Base-by-base conservation (phyloP, 148 eudicot genomes). In the Arbutus unedo region DNA sequence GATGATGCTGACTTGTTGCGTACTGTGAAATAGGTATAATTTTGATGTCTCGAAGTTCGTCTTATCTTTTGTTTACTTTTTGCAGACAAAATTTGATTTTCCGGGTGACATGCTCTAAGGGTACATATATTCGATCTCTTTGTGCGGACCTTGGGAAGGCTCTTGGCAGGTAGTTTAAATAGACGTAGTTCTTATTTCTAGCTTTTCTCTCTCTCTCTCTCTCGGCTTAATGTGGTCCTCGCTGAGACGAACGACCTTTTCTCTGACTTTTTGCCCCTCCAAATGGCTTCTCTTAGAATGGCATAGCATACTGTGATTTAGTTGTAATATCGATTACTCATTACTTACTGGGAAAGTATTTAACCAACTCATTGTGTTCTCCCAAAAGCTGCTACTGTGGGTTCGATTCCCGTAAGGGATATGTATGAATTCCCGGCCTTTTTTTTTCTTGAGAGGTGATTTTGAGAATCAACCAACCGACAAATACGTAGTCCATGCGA, bases 71-170 rank as follows among this genome's bases (percentile, higher is more conserved):
- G 16, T 49, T n/a, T 23, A 5, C 44, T 23, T 25, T 48, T 23
- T 83, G 88, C 92, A 94, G 98, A 85, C 98, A 97, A 87, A 97
- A 97, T 86, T 88, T 97, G 83, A 90, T 97, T 53, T 97, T 97
- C 82, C 87, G 96, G 78, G 98, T 97, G 86, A 93, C 85, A 78
- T 97, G 98, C 84, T 94, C 98, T 48, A 97, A 97, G 89, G 98
- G 99, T 44, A 97, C 99, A 21, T 97, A 97, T 79, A 90, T 97
- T 49, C 91, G 99, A 68, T 94, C 99, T 41, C 93, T 97, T 70
- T 97, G 99, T 83, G 97, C 98, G 50, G 99, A 97, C 89, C 72
- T 97, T 74, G 99, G 96, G 59, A 97, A 94, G 86, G 90, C 96
- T 86, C 92, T 97, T 55, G 91, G 91, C 86, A 97, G 98, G 99